Conservation (phyloP, 2,329 filamentous ascomycete genomes). For the Fusarium hostae region DNA sequence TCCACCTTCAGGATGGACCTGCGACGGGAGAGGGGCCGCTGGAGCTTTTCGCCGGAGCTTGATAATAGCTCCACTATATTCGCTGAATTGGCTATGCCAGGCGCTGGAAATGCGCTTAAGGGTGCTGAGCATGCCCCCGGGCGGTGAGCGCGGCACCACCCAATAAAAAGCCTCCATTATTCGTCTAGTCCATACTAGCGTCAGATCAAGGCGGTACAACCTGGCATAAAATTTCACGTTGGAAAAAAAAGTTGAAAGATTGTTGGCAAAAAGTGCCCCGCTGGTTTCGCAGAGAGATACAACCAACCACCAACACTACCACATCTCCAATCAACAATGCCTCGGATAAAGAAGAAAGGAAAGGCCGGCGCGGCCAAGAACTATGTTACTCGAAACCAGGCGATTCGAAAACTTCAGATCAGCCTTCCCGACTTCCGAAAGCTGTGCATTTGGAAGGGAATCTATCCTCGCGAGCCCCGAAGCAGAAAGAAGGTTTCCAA, state of each 20-base stretch:
- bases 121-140: slow-evolving; percentile 18
- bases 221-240: slow-evolving; percentile 50
- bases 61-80: slow-evolving; percentile 19
- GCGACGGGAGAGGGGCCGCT: slow-evolving; percentile 39
- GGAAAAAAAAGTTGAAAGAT: slow-evolving; percentile 50
- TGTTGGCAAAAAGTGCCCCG: slow-evolving; percentile 48
- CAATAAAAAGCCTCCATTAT: slow-evolving; percentile 2
- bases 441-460: slow-evolving; percentile 99
- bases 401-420: slow-evolving; percentile 97
- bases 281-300: slow-evolving; percentile 40
- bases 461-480: slow-evolving; percentile 96
- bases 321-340: slow-evolving; percentile 61
- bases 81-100: slow-evolving; percentile 27
- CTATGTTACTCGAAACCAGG: slow-evolving; percentile 97
- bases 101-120: slow-evolving; percentile 15
- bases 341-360: slow-evolving; percentile 90
- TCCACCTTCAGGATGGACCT: slow-evolving; percentile 20
- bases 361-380: slow-evolving; percentile 94
- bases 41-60: slow-evolving; percentile 8
- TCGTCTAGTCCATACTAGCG: slow-evolving; percentile 10
- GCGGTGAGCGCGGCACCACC: slow-evolving; percentile 11
- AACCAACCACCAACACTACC: slow-evolving; percentile 32
- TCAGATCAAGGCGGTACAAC: slow-evolving; percentile 41
- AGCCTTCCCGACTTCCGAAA: slow-evolving; percentile 97
- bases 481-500: slow-evolving; percentile 98